Conservation (phyloP, 2,329 filamentous ascomycete species). For the Aspergillus ibericus region DNA sequence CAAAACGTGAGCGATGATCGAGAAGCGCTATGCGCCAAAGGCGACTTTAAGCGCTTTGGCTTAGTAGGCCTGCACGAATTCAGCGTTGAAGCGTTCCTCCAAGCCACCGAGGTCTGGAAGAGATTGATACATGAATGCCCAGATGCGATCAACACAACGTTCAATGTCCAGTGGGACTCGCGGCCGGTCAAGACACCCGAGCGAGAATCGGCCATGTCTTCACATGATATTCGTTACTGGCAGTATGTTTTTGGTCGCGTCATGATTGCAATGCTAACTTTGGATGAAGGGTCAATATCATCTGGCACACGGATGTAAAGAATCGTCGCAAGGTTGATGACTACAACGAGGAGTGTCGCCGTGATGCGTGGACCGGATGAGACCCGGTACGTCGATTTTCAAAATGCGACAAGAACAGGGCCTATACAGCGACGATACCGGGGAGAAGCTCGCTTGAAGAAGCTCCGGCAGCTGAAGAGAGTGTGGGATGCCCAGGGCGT, state of each 20-base stretch:
- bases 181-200: background rate
- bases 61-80: background rate
- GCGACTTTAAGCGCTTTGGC: background rate
- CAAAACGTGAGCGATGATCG: background rate
- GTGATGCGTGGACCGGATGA: background rate
- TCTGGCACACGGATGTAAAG: background rate
- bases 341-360: background rate
- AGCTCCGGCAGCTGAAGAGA: background rate
- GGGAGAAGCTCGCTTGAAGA: background rate
- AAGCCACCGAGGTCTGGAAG: background rate
- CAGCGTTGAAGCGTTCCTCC: background rate
- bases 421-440: background rate
- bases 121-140: background rate
- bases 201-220: background rate
- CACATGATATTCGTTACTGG: slow-evolving; percentile 3
- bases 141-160: background rate
- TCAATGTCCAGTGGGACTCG: background rate
- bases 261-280: background rate
- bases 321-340: background rate
- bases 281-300: background rate
- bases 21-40: background rate
- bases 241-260: background rate
- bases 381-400: background rate
- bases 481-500: background rate
- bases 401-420: background rate